These are phyloP conservation scores for Cercospora canescens DNA, from an alignment of 2,329 filamentous ascomycete species.

Conservation along the genomic window DNA sequence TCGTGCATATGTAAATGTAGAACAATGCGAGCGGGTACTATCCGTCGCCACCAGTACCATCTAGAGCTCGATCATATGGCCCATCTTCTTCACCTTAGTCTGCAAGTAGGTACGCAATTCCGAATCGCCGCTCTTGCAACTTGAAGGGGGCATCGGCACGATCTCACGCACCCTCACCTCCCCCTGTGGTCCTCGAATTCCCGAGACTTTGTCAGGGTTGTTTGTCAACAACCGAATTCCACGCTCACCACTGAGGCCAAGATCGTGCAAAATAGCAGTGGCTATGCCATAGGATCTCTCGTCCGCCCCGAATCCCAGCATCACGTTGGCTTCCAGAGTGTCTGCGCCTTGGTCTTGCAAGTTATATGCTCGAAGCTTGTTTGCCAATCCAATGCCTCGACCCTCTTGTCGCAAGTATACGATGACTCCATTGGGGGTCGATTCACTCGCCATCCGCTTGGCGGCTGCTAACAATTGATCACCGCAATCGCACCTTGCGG, in stretches of 20 bases:
- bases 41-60: no score
- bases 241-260: constrained; percentile 67
- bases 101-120: no score
- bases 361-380: constrained; percentile 98
- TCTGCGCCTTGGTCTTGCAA: constrained; percentile 93
- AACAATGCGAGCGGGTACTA: no score
- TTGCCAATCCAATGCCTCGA: constrained; percentile 87
- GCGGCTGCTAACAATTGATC: constrained; percentile 97
- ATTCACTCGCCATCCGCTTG: constrained; percentile 68
- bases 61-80: no score
- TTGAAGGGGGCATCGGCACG: constrained; percentile 69
- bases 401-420: constrained; percentile 96
- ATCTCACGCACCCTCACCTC: constrained; percentile 86
- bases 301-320: constrained; percentile 90
- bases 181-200: constrained; percentile 85
- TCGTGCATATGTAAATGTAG: no score
- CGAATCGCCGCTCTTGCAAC: no score
- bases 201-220: constrained; percentile 94
- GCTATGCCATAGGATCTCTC: constrained; percentile 94
- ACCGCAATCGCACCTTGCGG: constrained; percentile 93
- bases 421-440: constrained; percentile 66
- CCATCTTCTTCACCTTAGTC: no score
- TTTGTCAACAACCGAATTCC: constrained; percentile 88
- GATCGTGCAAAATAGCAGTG: constrained; percentile 87
- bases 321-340: constrained; percentile 91